These are phyloP conservation scores for Nicotiana undulata DNA, from an alignment of 257 asterid genomes.

Conservation along the genomic window DNA sequence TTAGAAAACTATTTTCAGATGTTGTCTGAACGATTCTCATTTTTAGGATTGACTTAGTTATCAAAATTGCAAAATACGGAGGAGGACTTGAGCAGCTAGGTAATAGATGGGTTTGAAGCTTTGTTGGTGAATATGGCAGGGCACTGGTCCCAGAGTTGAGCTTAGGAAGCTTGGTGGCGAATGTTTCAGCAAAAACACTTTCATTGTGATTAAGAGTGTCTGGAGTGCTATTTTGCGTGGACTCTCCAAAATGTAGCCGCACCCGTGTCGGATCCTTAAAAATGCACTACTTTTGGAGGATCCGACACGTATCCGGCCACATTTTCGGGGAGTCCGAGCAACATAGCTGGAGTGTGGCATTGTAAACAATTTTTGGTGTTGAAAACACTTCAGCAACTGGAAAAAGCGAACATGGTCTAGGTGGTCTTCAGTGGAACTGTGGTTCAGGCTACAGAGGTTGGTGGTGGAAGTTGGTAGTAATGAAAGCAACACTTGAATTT, in stretches of 20 bases:
- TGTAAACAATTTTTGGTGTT: background rate
- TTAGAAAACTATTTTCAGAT: too few relatives aligned
- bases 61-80: background rate
- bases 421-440: background rate
- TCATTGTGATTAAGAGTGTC: background rate
- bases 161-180: background rate
- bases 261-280: too few relatives aligned
- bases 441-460: background rate
- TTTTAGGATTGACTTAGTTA: background rate
- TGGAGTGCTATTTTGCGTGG: too few relatives aligned
- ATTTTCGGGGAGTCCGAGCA: too few relatives aligned
- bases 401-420: background rate
- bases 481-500: background rate
- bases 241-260: too few relatives aligned
- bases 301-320: too few relatives aligned
- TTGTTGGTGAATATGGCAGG: background rate
- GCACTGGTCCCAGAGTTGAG: background rate
- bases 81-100: background rate
- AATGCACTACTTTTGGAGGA: too few relatives aligned
- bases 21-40: background rate
- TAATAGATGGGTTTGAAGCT: background rate
- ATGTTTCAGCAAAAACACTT: background rate
- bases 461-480: background rate
- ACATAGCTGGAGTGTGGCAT: background rate
- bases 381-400: background rate